Conservation (phyloP, 495 filamentous ascomycete species). For the Penicillium coffeae region DNA sequence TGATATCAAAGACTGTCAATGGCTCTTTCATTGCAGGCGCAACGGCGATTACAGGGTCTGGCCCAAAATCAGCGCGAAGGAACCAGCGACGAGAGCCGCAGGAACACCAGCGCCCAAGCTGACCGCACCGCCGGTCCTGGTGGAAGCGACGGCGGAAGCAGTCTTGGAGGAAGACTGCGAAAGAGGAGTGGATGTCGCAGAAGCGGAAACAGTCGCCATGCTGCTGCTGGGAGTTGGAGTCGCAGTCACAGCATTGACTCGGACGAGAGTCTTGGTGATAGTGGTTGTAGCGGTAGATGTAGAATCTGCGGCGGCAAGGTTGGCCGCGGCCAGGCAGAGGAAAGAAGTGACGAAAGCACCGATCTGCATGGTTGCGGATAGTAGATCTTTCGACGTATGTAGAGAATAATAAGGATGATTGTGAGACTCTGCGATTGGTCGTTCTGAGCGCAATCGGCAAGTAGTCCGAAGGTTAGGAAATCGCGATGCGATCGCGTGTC, state of each 20-base stretch:
- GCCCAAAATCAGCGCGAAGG: constrained; percentile 38
- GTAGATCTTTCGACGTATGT: not conserved
- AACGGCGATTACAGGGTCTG: constrained; percentile 24
- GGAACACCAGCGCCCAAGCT: constrained; percentile 28
- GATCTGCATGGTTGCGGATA: constrained; percentile 34
- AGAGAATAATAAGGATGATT: not conserved
- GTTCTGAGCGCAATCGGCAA: not conserved
- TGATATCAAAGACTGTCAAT: not conserved
- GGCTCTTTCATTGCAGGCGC: not conserved
- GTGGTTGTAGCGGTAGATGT: constrained; percentile 31
- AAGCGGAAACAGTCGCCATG: constrained; percentile 10
- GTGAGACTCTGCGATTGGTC: constrained; percentile 1
- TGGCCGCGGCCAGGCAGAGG: constrained; percentile 34
- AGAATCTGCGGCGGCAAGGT: constrained; percentile 22
- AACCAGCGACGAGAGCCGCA: constrained; percentile 34
- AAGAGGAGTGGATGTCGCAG: constrained; percentile 21
- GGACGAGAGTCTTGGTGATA: constrained; percentile 33
- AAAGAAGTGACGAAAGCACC: constrained; percentile 30
- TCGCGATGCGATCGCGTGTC: not conserved
- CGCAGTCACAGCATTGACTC: constrained; percentile 28
- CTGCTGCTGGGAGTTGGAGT: constrained; percentile 19
- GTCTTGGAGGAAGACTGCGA: constrained; percentile 15
- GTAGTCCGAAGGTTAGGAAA: not conserved
- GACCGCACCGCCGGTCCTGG: constrained; percentile 19
- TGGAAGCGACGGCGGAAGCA: constrained; percentile 20